Evolutionary conservation across 352 stramenopile species (phyloP).

Genomic region (Pythium folliculosum): DNA sequence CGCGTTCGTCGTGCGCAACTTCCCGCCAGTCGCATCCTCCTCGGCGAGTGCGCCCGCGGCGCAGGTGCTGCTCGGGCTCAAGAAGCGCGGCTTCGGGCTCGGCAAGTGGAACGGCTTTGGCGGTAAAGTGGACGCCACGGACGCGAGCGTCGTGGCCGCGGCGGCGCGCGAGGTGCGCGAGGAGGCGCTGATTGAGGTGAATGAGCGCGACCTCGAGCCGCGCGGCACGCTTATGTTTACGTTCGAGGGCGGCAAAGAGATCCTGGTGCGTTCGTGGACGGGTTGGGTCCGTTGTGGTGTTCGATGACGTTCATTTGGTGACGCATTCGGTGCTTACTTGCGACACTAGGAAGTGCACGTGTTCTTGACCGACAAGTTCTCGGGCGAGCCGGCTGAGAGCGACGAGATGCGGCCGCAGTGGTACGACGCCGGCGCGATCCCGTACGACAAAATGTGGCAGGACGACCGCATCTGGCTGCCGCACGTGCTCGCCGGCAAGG

Average conservation of each 20-base stretch:
- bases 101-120: slow-evolving; percentile 84
- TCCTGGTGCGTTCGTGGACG: slow-evolving; percentile 21
- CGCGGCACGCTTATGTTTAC: slow-evolving; percentile 42
- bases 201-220: slow-evolving; percentile 27
- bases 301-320: neutral
- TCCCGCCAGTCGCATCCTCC: neutral
- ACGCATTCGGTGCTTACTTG: neutral
- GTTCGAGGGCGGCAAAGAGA: slow-evolving; percentile 41
- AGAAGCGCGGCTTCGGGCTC: slow-evolving; percentile 74
- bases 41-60: neutral
- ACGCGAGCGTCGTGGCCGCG: slow-evolving; percentile 39
- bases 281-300: too few species aligned
- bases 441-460: slow-evolving; percentile 67
- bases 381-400: slow-evolving; percentile 49
- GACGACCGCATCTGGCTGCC: slow-evolving; percentile 73
- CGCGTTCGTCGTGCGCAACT: slow-evolving; percentile 26
- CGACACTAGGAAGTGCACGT: slow-evolving; percentile 42
- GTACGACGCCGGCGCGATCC: slow-evolving; percentile 53
- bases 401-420: slow-evolving; percentile 78
- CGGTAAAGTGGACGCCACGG: slow-evolving; percentile 67
- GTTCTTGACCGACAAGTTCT: slow-evolving; percentile 45
- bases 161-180: slow-evolving; percentile 41
- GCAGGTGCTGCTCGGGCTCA: slow-evolving; percentile 61
- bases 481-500: slow-evolving; percentile 46
- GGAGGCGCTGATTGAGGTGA: slow-evolving; percentile 46